Evolutionary conservation across 176 grass and related monocot genomes (phyloP), one percentile per base, ranked within the genome.

Genomic region (Aegilops sharonensis): DNA sequence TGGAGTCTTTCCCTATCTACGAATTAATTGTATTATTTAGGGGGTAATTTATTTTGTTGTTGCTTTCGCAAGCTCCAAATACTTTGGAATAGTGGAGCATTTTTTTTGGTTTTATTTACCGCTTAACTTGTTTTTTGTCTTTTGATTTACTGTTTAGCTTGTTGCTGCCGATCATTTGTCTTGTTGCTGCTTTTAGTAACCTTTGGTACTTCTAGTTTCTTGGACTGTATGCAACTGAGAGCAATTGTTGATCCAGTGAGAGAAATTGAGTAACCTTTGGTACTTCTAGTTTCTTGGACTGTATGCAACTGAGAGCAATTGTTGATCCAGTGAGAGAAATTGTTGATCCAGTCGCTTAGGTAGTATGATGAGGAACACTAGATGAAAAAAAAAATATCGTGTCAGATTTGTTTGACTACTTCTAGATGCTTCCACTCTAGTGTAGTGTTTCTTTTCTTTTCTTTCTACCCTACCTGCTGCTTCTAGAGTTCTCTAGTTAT

Each of bases 21-120:
- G 24, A 23, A 18, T 72, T 40, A 25, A 24, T 65, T 79, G 13
- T 34, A 45, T 30, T 39, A 68, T 60, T 63, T n/a, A 14, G 8
- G 11, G 9, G 59, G 66, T 14, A 78, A 78, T n/a, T 74, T 40
- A 73, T 73, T 75, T 48, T 59, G 75, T 84, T 80, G 10, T 62
- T 90, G 23, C 29, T 66, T 43, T 63, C 1, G 32, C 43, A 60
- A 83, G 24, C 52, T 72, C 59, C 52, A 78, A 64, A 52, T 72
- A 31, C 72, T 82, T 90, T 72, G 72, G 30, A 78, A 83, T 82
- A 42, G 42, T 32, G 15, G 34, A 37, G 52, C 63, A 12, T 13
- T 27, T 42, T 25, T 72, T 48, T 75, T 8, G 40, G 39, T 78
- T n/a, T 40, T 78, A 79, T 56, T n/a, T 78, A 23, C 42, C 40